These are phyloP conservation scores for Seiridium cupressi DNA, from an alignment of 2,329 filamentous ascomycete species.

Conservation along the genomic window DNA sequence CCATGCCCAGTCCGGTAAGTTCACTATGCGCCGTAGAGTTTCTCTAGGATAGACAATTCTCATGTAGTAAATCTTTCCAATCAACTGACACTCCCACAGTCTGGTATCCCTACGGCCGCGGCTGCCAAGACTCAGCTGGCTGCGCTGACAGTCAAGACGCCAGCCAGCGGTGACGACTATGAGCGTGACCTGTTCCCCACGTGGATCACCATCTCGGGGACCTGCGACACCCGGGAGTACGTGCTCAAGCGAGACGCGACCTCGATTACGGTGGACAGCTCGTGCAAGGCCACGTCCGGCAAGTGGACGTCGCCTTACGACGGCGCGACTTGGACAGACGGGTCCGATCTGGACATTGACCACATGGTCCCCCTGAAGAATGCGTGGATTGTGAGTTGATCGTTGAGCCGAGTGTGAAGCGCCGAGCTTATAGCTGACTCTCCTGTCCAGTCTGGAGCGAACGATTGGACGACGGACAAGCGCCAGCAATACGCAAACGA, in stretches of 20 bases:
- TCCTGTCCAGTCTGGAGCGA: constrained; percentile 61
- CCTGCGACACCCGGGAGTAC: constrained; percentile 70
- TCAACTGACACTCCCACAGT: constrained; percentile 28
- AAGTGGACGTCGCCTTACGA: constrained; percentile 74
- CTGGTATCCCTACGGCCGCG: constrained; percentile 61
- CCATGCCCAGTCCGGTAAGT: constrained; percentile 21
- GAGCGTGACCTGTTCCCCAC: constrained; percentile 67
- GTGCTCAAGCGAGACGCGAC: constrained; percentile 74
- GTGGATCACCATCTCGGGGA: constrained; percentile 64
- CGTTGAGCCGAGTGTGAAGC: no score
- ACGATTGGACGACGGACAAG: constrained; percentile 65
- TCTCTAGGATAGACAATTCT: neutral
- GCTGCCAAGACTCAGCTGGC: constrained; percentile 58
- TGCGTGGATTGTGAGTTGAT: constrained; percentile 64
- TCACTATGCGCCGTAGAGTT: no score
- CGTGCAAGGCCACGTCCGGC: constrained; percentile 65
- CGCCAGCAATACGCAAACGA: constrained; percentile 76
- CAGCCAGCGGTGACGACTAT: constrained; percentile 57
- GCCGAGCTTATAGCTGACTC: neutral
- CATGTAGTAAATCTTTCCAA: neutral
- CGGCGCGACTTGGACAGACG: constrained; percentile 65
- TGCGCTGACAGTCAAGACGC: constrained; percentile 54
- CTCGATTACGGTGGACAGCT: constrained; percentile 53
- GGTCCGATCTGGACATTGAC: constrained; percentile 76
- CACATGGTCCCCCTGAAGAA: constrained; percentile 81